phyloP scores from a whole-genome alignment of 139 green algal genomes.

The Micractinium conductrix region DNA sequence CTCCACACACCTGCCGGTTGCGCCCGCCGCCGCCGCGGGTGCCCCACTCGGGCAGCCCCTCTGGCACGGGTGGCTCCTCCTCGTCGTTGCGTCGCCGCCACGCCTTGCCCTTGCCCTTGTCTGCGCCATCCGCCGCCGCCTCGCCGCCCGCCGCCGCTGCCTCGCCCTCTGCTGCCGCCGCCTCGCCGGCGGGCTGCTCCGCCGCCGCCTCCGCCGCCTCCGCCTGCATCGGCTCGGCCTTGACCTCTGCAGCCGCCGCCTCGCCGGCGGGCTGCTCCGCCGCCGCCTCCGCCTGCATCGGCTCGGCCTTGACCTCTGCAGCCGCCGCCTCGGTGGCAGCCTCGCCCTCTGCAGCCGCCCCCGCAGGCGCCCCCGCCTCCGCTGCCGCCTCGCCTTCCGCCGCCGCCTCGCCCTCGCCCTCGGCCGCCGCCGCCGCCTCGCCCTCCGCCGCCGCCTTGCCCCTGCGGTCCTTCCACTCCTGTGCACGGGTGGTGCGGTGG shows the following conservation, averaged over 20 bases:
- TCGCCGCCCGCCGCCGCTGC: background rate
- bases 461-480: background rate
- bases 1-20: conserved; percentile 6
- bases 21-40: conserved; percentile 31
- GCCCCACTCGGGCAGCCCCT: conserved; percentile 34
- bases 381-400: conserved; percentile 23
- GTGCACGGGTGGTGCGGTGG: background rate
- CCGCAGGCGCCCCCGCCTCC: conserved; percentile 30
- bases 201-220: background rate
- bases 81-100: background rate
- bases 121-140: background rate
- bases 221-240: background rate
- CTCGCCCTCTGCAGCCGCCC: conserved; percentile 40
- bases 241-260: background rate
- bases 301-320: conserved; percentile 7
- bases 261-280: background rate
- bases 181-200: background rate
- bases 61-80: background rate
- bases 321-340: conserved; percentile 28
- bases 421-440: background rate
- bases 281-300: background rate
- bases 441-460: background rate
- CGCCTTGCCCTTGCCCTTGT: background rate
- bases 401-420: background rate
- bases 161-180: background rate